A percentile compares a stretch with the other conserved stretches of the same genome.
Evolutionary conservation across 192 early-diverging fungal species (phyloP).

Genomic region (Rhizoclosmatium sp.): DNA sequence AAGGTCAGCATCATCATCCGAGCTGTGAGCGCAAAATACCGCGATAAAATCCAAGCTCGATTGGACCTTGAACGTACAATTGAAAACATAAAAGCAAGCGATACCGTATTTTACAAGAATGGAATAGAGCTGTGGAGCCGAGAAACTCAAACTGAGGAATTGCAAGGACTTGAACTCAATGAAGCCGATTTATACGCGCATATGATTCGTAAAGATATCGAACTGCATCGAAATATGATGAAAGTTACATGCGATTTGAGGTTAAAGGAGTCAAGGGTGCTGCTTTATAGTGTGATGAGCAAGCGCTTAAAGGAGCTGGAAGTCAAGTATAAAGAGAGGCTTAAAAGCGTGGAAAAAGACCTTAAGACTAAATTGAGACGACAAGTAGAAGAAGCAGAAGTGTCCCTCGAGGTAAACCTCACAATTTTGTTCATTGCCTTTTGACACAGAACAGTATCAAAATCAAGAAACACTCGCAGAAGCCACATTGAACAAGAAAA

Average conservation of each 20-base stretch:
- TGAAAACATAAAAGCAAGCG: conserved; percentile 4
- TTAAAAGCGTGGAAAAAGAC: background rate
- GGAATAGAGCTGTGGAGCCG: conserved; percentile 38
- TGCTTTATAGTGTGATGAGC: conserved; percentile 28
- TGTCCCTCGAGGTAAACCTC: conserved; percentile 12
- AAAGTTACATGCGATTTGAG: conserved; percentile 19
- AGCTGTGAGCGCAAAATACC: background rate
- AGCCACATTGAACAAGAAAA: background rate
- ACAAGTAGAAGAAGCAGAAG: background rate
- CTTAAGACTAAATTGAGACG: background rate
- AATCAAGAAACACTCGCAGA: background rate
- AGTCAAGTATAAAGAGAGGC: background rate
- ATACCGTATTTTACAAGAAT: conserved; percentile 26
- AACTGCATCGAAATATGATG: conserved; percentile 15
- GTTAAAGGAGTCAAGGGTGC: conserved; percentile 21
- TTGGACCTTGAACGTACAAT: conserved; percentile 4
- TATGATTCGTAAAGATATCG: conserved; percentile 23
- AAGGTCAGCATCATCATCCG: background rate
- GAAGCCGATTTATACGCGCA: background rate
- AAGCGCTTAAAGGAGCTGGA: conserved; percentile 20
- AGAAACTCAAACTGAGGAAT: conserved; percentile 18
- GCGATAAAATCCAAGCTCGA: background rate
- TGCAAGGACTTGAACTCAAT: conserved; percentile 1
- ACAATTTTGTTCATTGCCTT: background rate
- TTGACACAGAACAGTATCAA: background rate